Percentiles rank a stretch among this genome's conserved stretches.
These are phyloP conservation scores for Metarhizium album DNA, from an alignment of 2,329 filamentous ascomycete species.

Conservation along the genomic window DNA sequence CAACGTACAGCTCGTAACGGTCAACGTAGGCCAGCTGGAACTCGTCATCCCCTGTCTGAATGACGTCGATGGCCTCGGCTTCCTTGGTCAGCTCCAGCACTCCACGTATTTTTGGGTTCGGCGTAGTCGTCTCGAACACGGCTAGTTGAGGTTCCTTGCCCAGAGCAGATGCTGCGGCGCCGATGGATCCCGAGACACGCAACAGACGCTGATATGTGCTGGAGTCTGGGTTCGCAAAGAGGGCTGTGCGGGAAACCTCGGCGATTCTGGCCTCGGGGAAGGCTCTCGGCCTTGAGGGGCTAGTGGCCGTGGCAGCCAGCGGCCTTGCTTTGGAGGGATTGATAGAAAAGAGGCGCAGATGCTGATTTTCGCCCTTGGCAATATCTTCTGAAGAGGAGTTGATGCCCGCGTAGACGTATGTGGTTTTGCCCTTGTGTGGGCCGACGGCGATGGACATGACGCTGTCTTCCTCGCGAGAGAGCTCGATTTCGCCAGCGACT, in stretches of 20 bases:
- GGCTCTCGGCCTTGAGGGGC: constrained; percentile 6
- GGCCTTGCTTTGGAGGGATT: constrained; percentile 23
- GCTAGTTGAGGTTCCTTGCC: constrained; percentile 68
- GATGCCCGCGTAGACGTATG: constrained; percentile 60
- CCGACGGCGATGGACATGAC: constrained; percentile 73
- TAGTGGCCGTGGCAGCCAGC: constrained; percentile 18
- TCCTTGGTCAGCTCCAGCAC: constrained; percentile 42
- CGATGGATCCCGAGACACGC: constrained; percentile 54
- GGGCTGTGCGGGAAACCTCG: constrained; percentile 39
- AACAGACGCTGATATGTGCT: constrained; percentile 51
- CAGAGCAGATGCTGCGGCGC: constrained; percentile 68
- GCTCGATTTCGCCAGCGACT: constrained; percentile 59
- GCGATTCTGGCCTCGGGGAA: constrained; percentile 28
- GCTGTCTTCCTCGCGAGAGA: constrained; percentile 78
- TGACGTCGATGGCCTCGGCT: constrained; percentile 59
- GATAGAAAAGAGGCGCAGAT: constrained; percentile 68
- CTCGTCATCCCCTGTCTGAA: constrained; percentile 46
- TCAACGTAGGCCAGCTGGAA: constrained; percentile 73
- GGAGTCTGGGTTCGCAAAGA: constrained; percentile 39
- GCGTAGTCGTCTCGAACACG: constrained; percentile 55
- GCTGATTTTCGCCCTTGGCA: constrained; percentile 67
- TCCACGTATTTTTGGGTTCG: constrained; percentile 34
- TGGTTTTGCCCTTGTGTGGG: constrained; percentile 43
- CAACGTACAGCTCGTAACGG: constrained; percentile 61
- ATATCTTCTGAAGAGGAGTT: constrained; percentile 69